A percentile compares a stretch with the other conserved stretches of the same genome.
phyloP scores from a whole-genome alignment of 202 grass and related monocot genomes.

The Cymbopogon flexuosus region DNA sequence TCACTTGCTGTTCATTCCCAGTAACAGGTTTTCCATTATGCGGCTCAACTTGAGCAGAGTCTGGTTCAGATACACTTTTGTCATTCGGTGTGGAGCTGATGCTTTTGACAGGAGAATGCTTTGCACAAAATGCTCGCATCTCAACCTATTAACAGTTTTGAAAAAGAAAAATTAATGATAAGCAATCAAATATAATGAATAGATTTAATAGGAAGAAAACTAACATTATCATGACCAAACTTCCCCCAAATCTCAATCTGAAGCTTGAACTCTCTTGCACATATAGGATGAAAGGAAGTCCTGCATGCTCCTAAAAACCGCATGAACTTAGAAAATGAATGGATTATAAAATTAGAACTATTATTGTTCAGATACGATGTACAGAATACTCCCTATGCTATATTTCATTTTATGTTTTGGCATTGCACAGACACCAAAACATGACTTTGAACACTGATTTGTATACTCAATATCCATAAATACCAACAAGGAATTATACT shows the following conservation, averaged over 20 bases:
- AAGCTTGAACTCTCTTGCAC: conserved; percentile 83
- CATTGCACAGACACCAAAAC: not conserved
- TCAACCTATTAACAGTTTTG: conserved; percentile 63
- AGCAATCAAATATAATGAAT: conserved; percentile 21
- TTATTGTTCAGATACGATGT: not conserved
- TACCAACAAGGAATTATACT: not conserved
- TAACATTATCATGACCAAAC: conserved; percentile 71
- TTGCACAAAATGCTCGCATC: conserved; percentile 83
- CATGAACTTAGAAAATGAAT: conserved; percentile 19
- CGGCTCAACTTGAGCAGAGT: conserved; percentile 23
- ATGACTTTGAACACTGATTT: not conserved
- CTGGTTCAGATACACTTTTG: conserved; percentile 34
- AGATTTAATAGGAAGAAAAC: conserved; percentile 37
- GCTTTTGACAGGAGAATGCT: conserved; percentile 56
- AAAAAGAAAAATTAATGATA: conserved; percentile 16
- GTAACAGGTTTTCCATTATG: conserved; percentile 33
- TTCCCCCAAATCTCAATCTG: conserved; percentile 99
- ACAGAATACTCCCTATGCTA: not conserved
- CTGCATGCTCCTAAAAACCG: conserved; percentile 83
- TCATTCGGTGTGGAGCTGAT: conserved; percentile 29
- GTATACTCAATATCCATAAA: not conserved
- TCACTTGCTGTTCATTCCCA: conserved; percentile 58
- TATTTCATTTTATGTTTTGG: not conserved
- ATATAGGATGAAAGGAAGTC: conserved; percentile 89
- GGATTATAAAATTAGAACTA: not conserved